A percentile compares a stretch with the other conserved stretches of the same genome.
Evolutionary conservation across 2,329 filamentous ascomycete genomes (phyloP).

Genomic region (Leptographium radiaticola): DNA sequence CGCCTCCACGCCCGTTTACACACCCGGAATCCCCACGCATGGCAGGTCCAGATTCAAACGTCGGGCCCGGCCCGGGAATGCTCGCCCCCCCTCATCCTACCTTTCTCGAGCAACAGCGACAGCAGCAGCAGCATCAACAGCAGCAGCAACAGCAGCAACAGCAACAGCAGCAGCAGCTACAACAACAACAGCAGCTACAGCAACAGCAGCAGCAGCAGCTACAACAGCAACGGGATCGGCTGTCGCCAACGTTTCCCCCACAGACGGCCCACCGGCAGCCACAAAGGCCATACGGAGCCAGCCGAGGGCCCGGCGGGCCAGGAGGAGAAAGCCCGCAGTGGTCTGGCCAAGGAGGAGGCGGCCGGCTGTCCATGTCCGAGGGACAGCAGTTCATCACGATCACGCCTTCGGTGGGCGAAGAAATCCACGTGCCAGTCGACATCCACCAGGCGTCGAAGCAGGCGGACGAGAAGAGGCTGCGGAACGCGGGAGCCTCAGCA

Average conservation of each 20-base stretch:
- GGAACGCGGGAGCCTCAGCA: conserved; percentile 76
- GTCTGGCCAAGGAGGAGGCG: background rate
- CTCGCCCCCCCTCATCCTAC: background rate
- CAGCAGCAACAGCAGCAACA: background rate
- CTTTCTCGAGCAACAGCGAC: background rate
- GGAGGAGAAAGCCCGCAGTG: background rate
- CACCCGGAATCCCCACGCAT: conserved; percentile 8
- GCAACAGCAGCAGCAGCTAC: background rate
- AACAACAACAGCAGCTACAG: conserved; percentile 1
- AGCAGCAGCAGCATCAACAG: background rate
- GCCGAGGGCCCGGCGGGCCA: background rate
- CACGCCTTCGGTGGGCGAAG: conserved; percentile 24
- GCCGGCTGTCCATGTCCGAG: conserved; percentile 12
- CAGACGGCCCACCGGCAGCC: too few species aligned
- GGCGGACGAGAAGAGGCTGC: conserved; percentile 72
- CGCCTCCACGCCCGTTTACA: conserved; percentile 11
- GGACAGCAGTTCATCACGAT: conserved; percentile 20
- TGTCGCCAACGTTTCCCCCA: too few species aligned
- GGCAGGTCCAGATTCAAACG: background rate
- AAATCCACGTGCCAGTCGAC: conserved; percentile 56
- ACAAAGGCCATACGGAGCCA: too few species aligned
- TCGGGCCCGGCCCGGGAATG: background rate
- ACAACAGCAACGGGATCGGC: background rate
- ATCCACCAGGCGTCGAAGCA: conserved; percentile 70
- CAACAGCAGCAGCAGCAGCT: conserved; percentile 2